phyloP scores from a whole-genome alignment of 306 rosid genomes.

The Pyrus bretschneideri region DNA sequence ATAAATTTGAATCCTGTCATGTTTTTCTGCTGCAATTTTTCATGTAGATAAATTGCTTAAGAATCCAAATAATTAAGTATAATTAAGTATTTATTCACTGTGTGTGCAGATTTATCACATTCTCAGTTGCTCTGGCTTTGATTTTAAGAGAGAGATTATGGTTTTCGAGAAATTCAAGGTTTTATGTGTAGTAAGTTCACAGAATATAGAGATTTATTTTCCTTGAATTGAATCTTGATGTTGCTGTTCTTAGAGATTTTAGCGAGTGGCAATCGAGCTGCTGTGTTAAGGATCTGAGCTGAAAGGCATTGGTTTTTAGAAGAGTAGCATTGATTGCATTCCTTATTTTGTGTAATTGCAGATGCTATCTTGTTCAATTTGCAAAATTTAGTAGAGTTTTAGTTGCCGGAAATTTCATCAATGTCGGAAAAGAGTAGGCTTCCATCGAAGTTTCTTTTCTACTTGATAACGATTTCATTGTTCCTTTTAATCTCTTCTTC shows the following conservation, averaged over 20 bases:
- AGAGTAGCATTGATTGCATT: background rate
- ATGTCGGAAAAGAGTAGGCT: slow-evolving; percentile 73
- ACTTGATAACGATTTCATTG: slow-evolving; percentile 52
- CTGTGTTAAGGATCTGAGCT: slow-evolving; percentile 1
- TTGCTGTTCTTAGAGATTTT: background rate
- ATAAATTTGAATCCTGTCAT: background rate
- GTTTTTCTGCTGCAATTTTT: background rate
- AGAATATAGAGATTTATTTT: background rate
- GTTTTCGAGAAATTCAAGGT: slow-evolving; percentile 20
- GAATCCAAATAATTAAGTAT: background rate
- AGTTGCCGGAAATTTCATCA: slow-evolving; percentile 17
- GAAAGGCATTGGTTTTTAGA: background rate
- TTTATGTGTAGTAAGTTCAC: background rate
- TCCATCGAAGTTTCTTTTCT: slow-evolving; percentile 57
- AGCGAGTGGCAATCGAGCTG: slow-evolving; percentile 5
- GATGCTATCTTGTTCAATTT: slow-evolving; percentile 12
- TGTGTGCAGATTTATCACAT: slow-evolving; percentile 16
- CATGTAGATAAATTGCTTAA: background rate
- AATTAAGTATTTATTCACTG: background rate
- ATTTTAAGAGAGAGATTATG: slow-evolving; percentile 6
- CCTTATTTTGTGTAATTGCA: background rate
- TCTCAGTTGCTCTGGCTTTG: slow-evolving; percentile 18
- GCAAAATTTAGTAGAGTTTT: slow-evolving; percentile 6
- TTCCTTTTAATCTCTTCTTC: slow-evolving; percentile 71
- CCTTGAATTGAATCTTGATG: background rate